These are phyloP conservation scores for Corymbia calophylla DNA, from an alignment of 441 rosid genomes.

Conservation along the genomic window DNA sequence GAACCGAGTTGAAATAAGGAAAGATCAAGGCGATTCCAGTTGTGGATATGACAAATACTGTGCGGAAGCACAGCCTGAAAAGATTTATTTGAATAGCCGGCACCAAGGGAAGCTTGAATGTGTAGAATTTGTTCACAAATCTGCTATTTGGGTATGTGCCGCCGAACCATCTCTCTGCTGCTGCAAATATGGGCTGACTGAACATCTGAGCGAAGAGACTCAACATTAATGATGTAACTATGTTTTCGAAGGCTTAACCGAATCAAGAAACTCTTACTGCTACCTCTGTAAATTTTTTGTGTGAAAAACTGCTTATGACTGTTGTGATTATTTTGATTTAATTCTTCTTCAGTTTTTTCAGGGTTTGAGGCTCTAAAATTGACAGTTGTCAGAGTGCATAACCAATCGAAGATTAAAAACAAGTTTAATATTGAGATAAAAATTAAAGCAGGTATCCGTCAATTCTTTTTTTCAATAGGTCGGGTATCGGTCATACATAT, in stretches of 20 bases:
- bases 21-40: conserved; percentile 47
- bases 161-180: conserved; percentile 38
- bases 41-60: conserved; percentile 45
- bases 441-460: not conserved
- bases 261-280: not conserved
- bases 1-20: conserved; percentile 76
- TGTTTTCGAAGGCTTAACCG: not conserved
- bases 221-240: not conserved
- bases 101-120: conserved; percentile 25
- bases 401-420: not conserved
- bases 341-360: not conserved
- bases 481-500: not conserved
- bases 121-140: conserved; percentile 28
- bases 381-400: not conserved
- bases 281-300: not conserved
- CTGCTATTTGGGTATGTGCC: conserved; percentile 34
- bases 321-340: not conserved
- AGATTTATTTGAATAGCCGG: conserved; percentile 30
- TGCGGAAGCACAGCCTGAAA: conserved; percentile 49
- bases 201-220: conserved; percentile 32
- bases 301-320: not conserved
- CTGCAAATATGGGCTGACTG: conserved; percentile 62
- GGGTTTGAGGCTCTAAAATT: not conserved
- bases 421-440: not conserved
- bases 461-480: not conserved